Evolutionary conservation across 2,329 filamentous ascomycete genomes (phyloP), one percentile per base, ranked within the genome.

Genomic region (Phialophora verrucosa): DNA sequence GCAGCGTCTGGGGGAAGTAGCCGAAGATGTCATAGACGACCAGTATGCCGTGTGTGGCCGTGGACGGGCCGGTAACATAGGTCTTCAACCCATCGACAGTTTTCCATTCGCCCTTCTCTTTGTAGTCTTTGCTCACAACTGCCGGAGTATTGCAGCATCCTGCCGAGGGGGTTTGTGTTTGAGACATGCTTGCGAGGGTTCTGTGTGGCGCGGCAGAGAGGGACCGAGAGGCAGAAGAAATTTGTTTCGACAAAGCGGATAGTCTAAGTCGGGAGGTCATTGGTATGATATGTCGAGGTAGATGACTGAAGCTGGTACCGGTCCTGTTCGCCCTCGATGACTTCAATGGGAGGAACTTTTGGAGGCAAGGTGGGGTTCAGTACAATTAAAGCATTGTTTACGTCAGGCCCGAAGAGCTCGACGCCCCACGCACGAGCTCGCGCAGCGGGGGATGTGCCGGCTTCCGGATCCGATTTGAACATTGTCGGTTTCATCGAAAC

Each of bases 1-100:
- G 87, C 20, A 88, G 72, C 10, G 86, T 88, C 74, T 89, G 87
- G 10, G 82, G 81, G 77, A 86, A 88, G 81, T 85, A 88, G 60
- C 86, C 86, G 74, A 89, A 89, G 64, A 73, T 71, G 79, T 81
- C 80, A 70, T 79, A 88, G 67, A 88, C 75, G 68, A 88, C 77
- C 31, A 89, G 77, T 73, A 89, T 83, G 64, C 83, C 86, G 61
- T 82, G 81, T 68, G 84, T 84, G 38, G 86, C 85, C 56, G 81
- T 79, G 58, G 83, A 81, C 49, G 82, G 83, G 55, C 85, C 85
- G 17, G 86, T 88, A 25, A 82, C 80, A 71, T 88, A 89, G 4
- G 86, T 89, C 78, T 88, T 88, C 78, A 88, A 71, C 70, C 86
- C 86, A 77, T 86, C 83, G 73, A 87, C 79, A 64, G 82, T 84